A percentile compares a stretch with the other conserved stretches of the same genome.
Conservation (phyloP, 2,329 filamentous ascomycete species). For the Penicillium decumbens region DNA sequence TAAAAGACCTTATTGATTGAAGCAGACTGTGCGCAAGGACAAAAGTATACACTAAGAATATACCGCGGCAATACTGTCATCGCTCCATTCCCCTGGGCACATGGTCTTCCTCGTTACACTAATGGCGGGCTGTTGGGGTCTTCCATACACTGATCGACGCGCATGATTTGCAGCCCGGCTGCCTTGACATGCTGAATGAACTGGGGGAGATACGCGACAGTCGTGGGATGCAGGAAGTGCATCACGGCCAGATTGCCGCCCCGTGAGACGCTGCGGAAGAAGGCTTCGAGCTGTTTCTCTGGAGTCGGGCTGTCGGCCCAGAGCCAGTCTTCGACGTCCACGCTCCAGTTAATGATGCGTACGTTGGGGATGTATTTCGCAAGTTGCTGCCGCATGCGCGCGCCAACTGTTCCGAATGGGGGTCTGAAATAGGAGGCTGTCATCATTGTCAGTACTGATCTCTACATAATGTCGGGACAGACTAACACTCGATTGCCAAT, state of each 20-base stretch:
- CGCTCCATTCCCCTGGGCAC: background rate
- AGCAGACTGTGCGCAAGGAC: background rate
- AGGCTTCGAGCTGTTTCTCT: constrained; percentile 63
- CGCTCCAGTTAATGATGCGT: constrained; percentile 63
- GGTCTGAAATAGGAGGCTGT: constrained; percentile 60
- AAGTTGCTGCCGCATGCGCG: constrained; percentile 60
- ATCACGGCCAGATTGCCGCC: constrained; percentile 64
- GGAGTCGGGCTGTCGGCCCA: constrained; percentile 60
- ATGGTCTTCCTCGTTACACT: background rate
- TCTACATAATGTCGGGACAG: constrained; percentile 32
- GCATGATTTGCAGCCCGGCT: constrained; percentile 61
- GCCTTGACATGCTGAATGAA: constrained; percentile 62
- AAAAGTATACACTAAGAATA: constrained; percentile 7
- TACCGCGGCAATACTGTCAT: background rate
- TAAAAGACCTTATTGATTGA: background rate
- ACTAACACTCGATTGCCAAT: constrained; percentile 35
- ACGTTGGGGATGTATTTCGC: constrained; percentile 50
- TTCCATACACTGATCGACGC: constrained; percentile 62
- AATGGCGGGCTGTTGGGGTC: constrained; percentile 44
- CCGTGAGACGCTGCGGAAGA: constrained; percentile 58
- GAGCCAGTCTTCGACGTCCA: constrained; percentile 67
- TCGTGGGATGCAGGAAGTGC: constrained; percentile 63
- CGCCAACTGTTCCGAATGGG: constrained; percentile 64
- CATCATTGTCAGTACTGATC: constrained; percentile 30
- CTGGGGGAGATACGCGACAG: constrained; percentile 59